phyloP scores from a whole-genome alignment of 306 rosid species.

The Cucumis melo region DNA sequence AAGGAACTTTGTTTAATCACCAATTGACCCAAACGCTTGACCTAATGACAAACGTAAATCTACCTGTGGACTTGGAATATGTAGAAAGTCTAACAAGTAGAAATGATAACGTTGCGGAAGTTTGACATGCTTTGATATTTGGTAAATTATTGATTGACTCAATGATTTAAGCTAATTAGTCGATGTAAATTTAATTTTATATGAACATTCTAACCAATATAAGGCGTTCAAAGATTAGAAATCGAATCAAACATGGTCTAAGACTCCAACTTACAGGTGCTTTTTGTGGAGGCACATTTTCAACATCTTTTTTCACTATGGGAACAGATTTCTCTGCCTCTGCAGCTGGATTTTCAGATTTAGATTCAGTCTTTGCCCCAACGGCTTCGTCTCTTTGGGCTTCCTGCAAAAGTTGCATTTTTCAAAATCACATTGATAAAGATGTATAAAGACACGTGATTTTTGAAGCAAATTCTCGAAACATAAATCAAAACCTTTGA shows the following conservation, averaged over 20 bases:
- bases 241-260: neutral
- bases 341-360: slow-evolving; percentile 33
- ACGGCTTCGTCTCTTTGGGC: slow-evolving; percentile 33
- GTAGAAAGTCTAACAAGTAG: too few species aligned
- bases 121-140: too few species aligned
- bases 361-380: slow-evolving; percentile 37
- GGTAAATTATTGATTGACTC: too few species aligned
- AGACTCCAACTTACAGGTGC: slow-evolving; percentile 28
- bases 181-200: too few species aligned
- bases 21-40: too few species aligned
- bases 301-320: slow-evolving; percentile 51
- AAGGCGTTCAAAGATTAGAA: neutral
- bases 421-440: neutral
- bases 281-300: slow-evolving; percentile 48
- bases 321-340: slow-evolving; percentile 52
- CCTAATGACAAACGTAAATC: too few species aligned
- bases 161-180: too few species aligned
- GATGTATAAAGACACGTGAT: neutral
- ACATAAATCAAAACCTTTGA: slow-evolving; percentile 38
- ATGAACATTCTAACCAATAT: neutral
- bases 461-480: neutral
- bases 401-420: slow-evolving; percentile 22
- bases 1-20: neutral
- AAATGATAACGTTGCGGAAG: too few species aligned
- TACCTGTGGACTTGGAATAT: too few species aligned